These are phyloP conservation scores for Collybia nuda DNA, from an alignment of 768 basidiomycete species.

Conservation along the genomic window DNA sequence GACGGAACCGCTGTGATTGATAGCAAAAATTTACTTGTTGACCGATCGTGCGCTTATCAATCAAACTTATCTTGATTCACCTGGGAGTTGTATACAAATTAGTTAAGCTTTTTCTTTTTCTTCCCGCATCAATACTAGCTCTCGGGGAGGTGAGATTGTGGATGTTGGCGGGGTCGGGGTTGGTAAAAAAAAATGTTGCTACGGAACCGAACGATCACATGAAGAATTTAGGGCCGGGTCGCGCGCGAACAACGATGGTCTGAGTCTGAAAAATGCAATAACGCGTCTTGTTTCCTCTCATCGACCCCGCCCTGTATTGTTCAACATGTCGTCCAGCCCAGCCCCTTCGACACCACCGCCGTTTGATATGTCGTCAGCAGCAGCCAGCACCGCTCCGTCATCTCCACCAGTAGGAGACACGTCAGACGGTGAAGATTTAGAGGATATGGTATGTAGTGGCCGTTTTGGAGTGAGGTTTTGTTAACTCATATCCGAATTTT, in stretches of 20 bases:
- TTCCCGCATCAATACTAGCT: too few relatives aligned
- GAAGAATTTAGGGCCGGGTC: constrained; percentile 10
- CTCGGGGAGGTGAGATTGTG: too few relatives aligned
- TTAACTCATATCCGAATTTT: not conserved
- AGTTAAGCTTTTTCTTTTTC: too few relatives aligned
- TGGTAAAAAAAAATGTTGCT: not conserved
- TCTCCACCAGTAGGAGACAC: constrained; percentile 18
- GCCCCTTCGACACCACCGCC: constrained; percentile 12
- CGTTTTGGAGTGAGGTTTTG: not conserved
- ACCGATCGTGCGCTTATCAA: too few relatives aligned
- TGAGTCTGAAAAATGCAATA: constrained; percentile 11
- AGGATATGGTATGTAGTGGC: constrained; percentile 9
- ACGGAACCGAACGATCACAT: constrained; percentile 3
- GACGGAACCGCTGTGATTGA: too few relatives aligned
- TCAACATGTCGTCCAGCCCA: constrained; percentile 22
- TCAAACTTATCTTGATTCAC: too few relatives aligned
- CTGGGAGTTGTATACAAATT: too few relatives aligned
- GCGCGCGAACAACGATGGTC: constrained; percentile 9
- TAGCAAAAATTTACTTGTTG: too few relatives aligned
- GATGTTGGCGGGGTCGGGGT: too few relatives aligned
- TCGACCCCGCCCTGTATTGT: not conserved
- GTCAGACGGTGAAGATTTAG: constrained; percentile 13
- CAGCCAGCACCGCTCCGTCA: constrained; percentile 19
- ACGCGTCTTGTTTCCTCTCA: constrained; percentile 15
- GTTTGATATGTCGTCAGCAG: constrained; percentile 16